Conservation (phyloP, 805 yeast genomes). For the Sugiyamaella smithiae region DNA sequence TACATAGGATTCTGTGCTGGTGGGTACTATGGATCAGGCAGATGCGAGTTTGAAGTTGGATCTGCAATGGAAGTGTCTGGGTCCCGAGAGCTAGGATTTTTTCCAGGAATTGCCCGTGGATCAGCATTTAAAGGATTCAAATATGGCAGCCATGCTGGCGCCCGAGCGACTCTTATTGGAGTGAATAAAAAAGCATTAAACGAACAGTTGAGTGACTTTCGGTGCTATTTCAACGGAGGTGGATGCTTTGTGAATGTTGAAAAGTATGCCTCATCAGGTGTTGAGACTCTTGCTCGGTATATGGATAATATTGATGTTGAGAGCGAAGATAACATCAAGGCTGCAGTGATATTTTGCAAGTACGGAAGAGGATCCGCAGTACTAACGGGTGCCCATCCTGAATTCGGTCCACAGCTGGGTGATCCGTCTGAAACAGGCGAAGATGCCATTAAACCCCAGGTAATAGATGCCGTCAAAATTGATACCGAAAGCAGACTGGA, state of each 20-base stretch:
- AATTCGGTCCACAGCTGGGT: conserved; percentile 58
- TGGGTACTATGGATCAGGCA: conserved; percentile 73
- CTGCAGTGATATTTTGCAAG: conserved; percentile 69
- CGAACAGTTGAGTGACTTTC: conserved; percentile 18
- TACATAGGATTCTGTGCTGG: conserved; percentile 95
- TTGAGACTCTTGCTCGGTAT: conserved; percentile 73
- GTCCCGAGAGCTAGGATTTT: conserved; percentile 73
- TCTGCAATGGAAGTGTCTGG: conserved; percentile 78
- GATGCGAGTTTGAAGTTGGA: conserved; percentile 84
- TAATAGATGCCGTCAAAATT: conserved; percentile 36
- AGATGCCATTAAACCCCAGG: conserved; percentile 8
- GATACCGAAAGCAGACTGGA: conserved; percentile 47
- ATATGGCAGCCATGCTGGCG: conserved; percentile 75
- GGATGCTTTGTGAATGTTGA: conserved; percentile 78
- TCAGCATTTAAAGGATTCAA: conserved; percentile 76
- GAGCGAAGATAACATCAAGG: conserved; percentile 38
- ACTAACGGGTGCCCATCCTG: conserved; percentile 87
- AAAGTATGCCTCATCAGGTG: conserved; percentile 44
- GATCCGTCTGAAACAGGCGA: conserved; percentile 25
- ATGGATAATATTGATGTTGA: conserved; percentile 52
- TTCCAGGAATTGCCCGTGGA: conserved; percentile 82
- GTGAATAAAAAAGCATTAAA: conserved; percentile 32
- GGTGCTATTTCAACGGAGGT: conserved; percentile 82
- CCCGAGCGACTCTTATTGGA: conserved; percentile 53
- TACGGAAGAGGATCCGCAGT: conserved; percentile 76